phyloP scores from a whole-genome alignment of 1,139 yeast species.

The Candida sanyaensis region DNA sequence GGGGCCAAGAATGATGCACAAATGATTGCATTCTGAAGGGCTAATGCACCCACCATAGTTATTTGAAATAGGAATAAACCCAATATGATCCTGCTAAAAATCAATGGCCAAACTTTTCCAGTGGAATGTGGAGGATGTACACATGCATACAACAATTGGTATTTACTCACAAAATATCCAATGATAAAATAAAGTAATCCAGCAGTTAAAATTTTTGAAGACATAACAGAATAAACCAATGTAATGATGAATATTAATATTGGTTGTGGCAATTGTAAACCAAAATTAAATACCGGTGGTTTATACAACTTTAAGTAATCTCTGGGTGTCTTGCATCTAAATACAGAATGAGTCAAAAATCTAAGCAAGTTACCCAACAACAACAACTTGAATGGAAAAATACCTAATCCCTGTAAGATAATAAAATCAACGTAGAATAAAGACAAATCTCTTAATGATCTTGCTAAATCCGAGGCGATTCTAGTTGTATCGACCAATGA shows the following conservation, averaged over 20 bases:
- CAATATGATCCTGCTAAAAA: slow-evolving; percentile 57
- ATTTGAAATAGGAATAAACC: slow-evolving; percentile 71
- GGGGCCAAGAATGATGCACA: slow-evolving; percentile 75
- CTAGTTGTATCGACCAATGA: slow-evolving; percentile 69
- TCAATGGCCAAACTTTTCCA: slow-evolving; percentile 71
- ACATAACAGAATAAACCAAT: slow-evolving; percentile 61
- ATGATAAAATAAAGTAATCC: slow-evolving; percentile 62
- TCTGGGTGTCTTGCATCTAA: slow-evolving; percentile 59
- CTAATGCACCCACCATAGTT: slow-evolving; percentile 90
- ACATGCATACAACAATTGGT: slow-evolving; percentile 64
- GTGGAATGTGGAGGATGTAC: slow-evolving; percentile 74
- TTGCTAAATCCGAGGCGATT: slow-evolving; percentile 77
- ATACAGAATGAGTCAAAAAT: slow-evolving; percentile 56
- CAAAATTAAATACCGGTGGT: slow-evolving; percentile 68
- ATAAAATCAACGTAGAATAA: slow-evolving; percentile 82
- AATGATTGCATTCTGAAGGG: slow-evolving; percentile 73
- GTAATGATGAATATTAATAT: slow-evolving; percentile 61
- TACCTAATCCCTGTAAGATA: slow-evolving; percentile 79
- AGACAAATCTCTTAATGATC: slow-evolving; percentile 67
- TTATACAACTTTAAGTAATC: slow-evolving; percentile 48
- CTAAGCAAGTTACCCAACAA: slow-evolving; percentile 63
- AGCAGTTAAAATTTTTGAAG: slow-evolving; percentile 65
- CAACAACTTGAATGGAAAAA: slow-evolving; percentile 76
- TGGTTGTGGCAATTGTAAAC: slow-evolving; percentile 66
- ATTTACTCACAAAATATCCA: slow-evolving; percentile 66